phyloP scores from a whole-genome alignment of 768 basidiomycete genomes.

The Exidia glandulosa region DNA sequence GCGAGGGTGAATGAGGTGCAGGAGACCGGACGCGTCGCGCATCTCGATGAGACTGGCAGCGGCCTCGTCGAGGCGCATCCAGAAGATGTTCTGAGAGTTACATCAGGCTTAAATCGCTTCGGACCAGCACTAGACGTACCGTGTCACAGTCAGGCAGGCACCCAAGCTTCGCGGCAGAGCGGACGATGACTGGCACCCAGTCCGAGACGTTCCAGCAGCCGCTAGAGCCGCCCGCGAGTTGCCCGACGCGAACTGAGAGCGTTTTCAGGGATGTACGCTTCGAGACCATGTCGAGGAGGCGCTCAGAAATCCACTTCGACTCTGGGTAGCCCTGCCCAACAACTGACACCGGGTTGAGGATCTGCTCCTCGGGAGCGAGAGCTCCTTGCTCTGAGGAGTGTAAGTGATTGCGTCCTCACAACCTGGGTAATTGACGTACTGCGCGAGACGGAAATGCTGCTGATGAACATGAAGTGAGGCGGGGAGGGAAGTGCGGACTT shows the following conservation, averaged over 20 bases:
- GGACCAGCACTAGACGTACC: constrained; percentile 13
- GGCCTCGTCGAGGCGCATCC: constrained; percentile 15
- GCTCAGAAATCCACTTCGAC: constrained; percentile 28
- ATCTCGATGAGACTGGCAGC: constrained; percentile 16
- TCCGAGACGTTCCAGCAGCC: constrained; percentile 30
- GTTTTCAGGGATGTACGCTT: constrained; percentile 18
- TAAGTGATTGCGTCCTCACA: not conserved
- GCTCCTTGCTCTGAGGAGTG: not conserved
- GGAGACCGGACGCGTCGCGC: constrained; percentile 5
- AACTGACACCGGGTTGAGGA: not conserved
- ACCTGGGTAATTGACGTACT: constrained; percentile 11
- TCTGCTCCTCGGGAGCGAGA: not conserved
- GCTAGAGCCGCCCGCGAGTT: constrained; percentile 23
- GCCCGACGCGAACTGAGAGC: constrained; percentile 29
- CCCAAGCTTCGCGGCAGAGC: constrained; percentile 19
- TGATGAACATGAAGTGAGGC: constrained; percentile 31
- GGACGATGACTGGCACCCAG: constrained; percentile 36
- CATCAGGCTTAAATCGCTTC: not conserved
- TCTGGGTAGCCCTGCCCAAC: constrained; percentile 31
- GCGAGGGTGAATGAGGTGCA: constrained; percentile 16
- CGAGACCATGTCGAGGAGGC: constrained; percentile 25
- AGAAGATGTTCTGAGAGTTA: constrained; percentile 6
- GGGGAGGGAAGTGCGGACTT: constrained; percentile 14
- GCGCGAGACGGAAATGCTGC: constrained; percentile 25
- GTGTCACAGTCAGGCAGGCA: constrained; percentile 22